These are phyloP conservation scores for Neurospora sp. DNA, from an alignment of 495 filamentous ascomycete genomes.

Conservation along the genomic window DNA sequence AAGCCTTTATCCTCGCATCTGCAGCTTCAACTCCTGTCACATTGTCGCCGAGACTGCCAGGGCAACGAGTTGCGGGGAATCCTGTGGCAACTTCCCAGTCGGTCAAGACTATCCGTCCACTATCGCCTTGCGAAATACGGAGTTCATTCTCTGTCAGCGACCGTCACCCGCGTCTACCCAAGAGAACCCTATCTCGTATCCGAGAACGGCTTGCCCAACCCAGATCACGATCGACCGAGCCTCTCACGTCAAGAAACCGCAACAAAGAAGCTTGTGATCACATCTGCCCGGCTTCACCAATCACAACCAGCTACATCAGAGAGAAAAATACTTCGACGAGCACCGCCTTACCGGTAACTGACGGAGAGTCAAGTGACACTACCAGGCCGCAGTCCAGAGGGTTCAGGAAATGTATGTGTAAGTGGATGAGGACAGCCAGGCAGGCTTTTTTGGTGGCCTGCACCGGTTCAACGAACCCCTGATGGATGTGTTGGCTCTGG, in stretches of 20 bases:
- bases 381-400: background rate
- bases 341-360: background rate
- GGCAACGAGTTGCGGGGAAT: background rate
- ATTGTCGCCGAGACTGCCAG: background rate
- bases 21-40: background rate
- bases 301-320: background rate
- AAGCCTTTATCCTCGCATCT: background rate
- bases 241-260: background rate
- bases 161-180: slow-evolving; percentile 7
- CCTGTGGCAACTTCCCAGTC: background rate
- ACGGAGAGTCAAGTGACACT: background rate
- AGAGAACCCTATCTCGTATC: slow-evolving; percentile 15
- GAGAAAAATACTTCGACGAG: background rate
- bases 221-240: slow-evolving; percentile 1
- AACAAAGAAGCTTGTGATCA: background rate
- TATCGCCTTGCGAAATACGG: background rate
- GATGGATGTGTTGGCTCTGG: background rate
- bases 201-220: slow-evolving; percentile 10
- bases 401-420: slow-evolving; percentile 12
- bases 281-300: background rate
- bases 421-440: slow-evolving; percentile 15
- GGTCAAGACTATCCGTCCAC: background rate
- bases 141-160: slow-evolving; percentile 9
- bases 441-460: slow-evolving; percentile 14
- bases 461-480: slow-evolving; percentile 10